Base-by-base conservation (phyloP, 2,329 filamentous ascomycete species). In the Stemphylium lycopersici region DNA sequence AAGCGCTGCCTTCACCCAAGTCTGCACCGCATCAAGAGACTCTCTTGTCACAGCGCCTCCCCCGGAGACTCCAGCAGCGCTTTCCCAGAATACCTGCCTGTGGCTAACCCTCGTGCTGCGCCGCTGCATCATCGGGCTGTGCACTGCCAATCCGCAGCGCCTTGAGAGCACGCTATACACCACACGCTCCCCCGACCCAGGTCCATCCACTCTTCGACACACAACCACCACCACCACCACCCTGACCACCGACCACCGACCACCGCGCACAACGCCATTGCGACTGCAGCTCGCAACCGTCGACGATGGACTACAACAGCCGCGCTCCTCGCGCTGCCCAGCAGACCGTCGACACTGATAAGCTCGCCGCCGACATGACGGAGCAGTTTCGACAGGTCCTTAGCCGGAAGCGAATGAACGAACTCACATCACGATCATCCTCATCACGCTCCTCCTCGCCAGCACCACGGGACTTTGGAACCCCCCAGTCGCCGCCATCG, bases 311-410 rank as follows among this genome's bases (percentile, higher is more conserved):
- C 36, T 63, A 69, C 59, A 65, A 63, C 52, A 67, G 66, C 59
- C 64, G 66, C 57, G 68, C 69, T 49, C 58, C 60, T 56, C 68
- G 69, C 58, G 66, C 66, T 43, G 62, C 61, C 50, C 60, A 48
- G 46, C 57, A 43, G 16, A 20, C 33, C 53, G 59, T 64, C 58
- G 70, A 73, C 63, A 55, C 63, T 45, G 71, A 72, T 64, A 52
- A 61, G 53, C 64, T 74, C 87, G 91, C 92, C 22, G 83, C 86
- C 67, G 90, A 92, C 55, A 80, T 98, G 67, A 88, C 90, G 46
- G 80, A 89, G 67, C 89, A 91, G 70, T 97, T 97, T 75, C 91
- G 96, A 73, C 89, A 92, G 61, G 80, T 96, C 56, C 83, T 98
- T 70, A 89, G 90, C 74, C 91, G 90, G 53, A 93, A 90, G 80